These are phyloP conservation scores for Candida schatavii DNA, from an alignment of 805 yeast species.

Conservation along the genomic window DNA sequence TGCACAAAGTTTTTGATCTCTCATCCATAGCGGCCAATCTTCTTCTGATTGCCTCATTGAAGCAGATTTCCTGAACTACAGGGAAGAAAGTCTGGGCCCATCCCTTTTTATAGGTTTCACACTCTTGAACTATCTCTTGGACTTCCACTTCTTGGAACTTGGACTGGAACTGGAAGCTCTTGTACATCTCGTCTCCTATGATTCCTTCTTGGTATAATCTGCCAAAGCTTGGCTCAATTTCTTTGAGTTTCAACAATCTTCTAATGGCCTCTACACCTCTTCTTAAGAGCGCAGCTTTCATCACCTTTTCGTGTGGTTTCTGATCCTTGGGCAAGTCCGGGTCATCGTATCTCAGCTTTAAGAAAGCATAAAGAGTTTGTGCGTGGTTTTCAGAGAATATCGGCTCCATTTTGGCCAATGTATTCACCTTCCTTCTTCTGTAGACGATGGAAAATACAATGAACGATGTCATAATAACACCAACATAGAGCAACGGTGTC, in stretches of 20 bases:
- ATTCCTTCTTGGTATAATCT: slow-evolving; percentile 82
- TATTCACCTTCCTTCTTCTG: slow-evolving; percentile 52
- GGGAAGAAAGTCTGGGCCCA: slow-evolving; percentile 80
- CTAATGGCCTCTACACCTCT: slow-evolving; percentile 84
- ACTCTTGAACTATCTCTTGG: slow-evolving; percentile 70
- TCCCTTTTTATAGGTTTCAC: slow-evolving; percentile 67
- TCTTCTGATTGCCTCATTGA: slow-evolving; percentile 87
- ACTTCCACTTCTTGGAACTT: slow-evolving; percentile 81
- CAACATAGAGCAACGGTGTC: slow-evolving; percentile 77
- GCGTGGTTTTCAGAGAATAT: slow-evolving; percentile 71
- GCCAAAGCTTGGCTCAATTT: slow-evolving; percentile 66
- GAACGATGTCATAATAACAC: slow-evolving; percentile 62
- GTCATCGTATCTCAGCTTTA: slow-evolving; percentile 47
- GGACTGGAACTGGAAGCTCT: slow-evolving; percentile 72
- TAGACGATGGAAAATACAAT: slow-evolving; percentile 67
- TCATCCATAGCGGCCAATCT: slow-evolving; percentile 51
- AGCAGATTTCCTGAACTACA: slow-evolving; percentile 82
- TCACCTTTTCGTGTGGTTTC: slow-evolving; percentile 72
- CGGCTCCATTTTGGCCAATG: slow-evolving; percentile 61
- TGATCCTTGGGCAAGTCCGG: slow-evolving; percentile 35
- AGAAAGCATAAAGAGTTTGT: slow-evolving; percentile 57
- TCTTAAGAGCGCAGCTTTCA: slow-evolving; percentile 58
- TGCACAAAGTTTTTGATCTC: slow-evolving; percentile 30
- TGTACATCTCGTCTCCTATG: slow-evolving; percentile 85
- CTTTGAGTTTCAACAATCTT: slow-evolving; percentile 78